A percentile compares a stretch with the other conserved stretches of the same genome.
These are phyloP conservation scores for Psilocybe tampanensis DNA, from an alignment of 768 basidiomycete genomes.

Conservation along the genomic window DNA sequence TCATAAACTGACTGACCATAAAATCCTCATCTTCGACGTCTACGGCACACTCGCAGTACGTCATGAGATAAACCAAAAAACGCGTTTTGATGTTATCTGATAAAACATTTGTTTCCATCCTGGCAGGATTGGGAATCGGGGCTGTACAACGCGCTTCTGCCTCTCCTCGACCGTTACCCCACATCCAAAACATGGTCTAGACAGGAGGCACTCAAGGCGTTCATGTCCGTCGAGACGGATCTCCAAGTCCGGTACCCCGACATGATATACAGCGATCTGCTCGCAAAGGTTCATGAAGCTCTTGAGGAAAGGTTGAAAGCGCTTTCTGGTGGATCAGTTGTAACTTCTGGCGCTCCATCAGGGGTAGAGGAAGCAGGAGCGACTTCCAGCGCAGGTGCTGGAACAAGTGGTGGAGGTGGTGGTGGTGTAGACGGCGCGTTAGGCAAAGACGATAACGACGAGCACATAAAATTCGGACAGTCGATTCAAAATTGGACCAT, in stretches of 20 bases:
- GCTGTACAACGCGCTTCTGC: conserved; percentile 55
- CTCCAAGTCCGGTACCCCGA: conserved; percentile 60
- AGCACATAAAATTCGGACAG: conserved; percentile 54
- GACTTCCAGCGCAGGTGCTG: conserved; percentile 9
- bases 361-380: conserved; percentile 1
- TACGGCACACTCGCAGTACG: conserved; percentile 72
- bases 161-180: conserved; percentile 47
- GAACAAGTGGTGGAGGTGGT: conserved; percentile 3
- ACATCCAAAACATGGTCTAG: conserved; percentile 46
- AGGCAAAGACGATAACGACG: conserved; percentile 10
- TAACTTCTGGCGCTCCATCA: background rate
- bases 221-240: conserved; percentile 52
- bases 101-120: background rate
- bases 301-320: conserved; percentile 38
- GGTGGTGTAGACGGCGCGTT: background rate
- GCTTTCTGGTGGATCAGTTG: conserved; percentile 23
- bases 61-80: background rate
- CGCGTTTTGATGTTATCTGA: background rate
- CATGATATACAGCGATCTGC: conserved; percentile 62
- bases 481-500: conserved; percentile 65
- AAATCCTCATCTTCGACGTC: conserved; percentile 71
- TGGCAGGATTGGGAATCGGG: conserved; percentile 84
- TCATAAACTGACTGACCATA: conserved; percentile 42
- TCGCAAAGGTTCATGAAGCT: conserved; percentile 49
- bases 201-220: conserved; percentile 54